A percentile compares a stretch with the other conserved stretches of the same genome.
phyloP scores from a whole-genome alignment of 306 rosid species.

The Cucurbita maxima region DNA sequence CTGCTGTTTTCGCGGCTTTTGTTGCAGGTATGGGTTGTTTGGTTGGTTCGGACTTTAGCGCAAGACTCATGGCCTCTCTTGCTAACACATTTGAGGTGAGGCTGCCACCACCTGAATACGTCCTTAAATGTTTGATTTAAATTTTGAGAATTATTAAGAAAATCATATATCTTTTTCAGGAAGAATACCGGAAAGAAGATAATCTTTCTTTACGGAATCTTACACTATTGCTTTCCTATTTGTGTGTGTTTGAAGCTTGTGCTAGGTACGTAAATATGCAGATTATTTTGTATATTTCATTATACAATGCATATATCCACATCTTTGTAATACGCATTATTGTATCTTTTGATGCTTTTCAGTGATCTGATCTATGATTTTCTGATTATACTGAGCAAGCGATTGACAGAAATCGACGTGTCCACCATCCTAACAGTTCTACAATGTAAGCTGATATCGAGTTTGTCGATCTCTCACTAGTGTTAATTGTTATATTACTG shows the following conservation, averaged over 20 bases:
- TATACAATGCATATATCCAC: not conserved
- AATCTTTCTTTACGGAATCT: constrained; percentile 74
- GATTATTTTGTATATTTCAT: not conserved
- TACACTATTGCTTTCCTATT: constrained; percentile 63
- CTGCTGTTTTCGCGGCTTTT: constrained; percentile 79
- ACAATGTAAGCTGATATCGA: constrained; percentile 31
- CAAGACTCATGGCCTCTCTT: constrained; percentile 68
- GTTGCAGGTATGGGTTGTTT: constrained; percentile 80
- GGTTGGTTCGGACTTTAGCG: constrained; percentile 68
- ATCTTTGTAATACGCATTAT: constrained; percentile 14
- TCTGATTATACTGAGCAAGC: not conserved
- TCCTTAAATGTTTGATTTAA: not conserved
- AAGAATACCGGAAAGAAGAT: constrained; percentile 61
- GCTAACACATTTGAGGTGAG: constrained; percentile 76
- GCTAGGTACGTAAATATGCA: constrained; percentile 34
- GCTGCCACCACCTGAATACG: not conserved
- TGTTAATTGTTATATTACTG: not conserved
- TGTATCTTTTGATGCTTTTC: constrained; percentile 24
- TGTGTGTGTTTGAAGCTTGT: constrained; percentile 75
- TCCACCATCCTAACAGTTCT: not conserved
- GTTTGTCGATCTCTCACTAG: not conserved
- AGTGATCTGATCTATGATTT: constrained; percentile 84
- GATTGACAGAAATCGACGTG: not conserved
- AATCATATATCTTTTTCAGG: constrained; percentile 25
- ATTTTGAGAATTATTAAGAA: not conserved